Base-by-base conservation (phyloP, 192 early-diverging fungal species). In the Irineochytrium annulatum region DNA sequence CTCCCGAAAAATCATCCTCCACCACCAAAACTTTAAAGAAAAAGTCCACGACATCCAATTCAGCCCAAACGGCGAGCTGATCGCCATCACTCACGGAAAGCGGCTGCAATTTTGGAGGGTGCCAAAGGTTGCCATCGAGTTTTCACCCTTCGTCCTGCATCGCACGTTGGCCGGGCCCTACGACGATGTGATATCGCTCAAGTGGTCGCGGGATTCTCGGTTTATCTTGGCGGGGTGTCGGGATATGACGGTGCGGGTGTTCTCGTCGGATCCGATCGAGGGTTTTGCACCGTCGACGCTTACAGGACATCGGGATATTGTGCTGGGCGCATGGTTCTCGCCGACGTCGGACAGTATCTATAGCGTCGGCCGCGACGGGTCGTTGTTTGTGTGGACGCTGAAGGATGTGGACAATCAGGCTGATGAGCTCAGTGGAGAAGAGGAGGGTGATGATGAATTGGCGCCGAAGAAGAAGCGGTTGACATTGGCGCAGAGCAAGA, bases 91-190 rank as follows among this genome's bases (percentile, higher is more conserved):
- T 0, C 77, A 89, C 51, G 94, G 89, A 59, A 89, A 88, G 61
- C 77, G 83, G 29, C 73, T 95, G 41, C 87, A 96, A 65, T 77
- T 97, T 29, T 98, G 94, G 94, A 80, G 83, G 65, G 89, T 94
- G 24, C 97, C 97, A 27, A 90, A 92, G 55, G 89, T 86, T 68
- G 85, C 87, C 29, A 78, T 88, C 59, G 95, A 99, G 77, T 97
- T 95, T 63, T 80, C 89, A 3, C 93, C 95, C 17, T 89, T 99
- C 70, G 84, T 90, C 28, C 72, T 97, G 58, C 87, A 92, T 65
- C 80, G 86, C 33, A 83, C 71, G 22, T 86, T 86, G 49, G 77
- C 87, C 16, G 93, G 91, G 20, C 85, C 87, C 60, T 89, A 81
- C 60, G 94, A 99, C 64, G 88, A 93, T 52, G 85, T 98, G 8